Evolutionary conservation across 225 moss, liverwort and hornwort species (phyloP).

Genomic region (Sphagnum contortum): DNA sequence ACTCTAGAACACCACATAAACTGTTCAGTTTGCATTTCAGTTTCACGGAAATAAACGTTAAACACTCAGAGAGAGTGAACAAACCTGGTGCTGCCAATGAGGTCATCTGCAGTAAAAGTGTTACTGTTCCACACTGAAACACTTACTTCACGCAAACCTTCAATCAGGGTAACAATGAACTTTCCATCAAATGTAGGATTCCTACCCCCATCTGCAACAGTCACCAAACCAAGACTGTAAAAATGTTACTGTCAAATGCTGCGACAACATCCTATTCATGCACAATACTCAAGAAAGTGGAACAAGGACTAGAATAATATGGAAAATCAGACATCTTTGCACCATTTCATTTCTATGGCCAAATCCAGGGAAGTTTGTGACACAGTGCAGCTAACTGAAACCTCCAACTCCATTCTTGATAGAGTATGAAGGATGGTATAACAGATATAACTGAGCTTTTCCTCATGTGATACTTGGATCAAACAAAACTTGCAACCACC

Average conservation of each 20-base stretch:
- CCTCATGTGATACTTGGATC: too few relatives aligned
- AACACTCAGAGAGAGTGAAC: background rate
- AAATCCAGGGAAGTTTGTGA: background rate
- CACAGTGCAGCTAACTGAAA: too few relatives aligned
- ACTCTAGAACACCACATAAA: too few relatives aligned
- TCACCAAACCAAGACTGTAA: background rate
- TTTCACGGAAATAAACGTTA: background rate
- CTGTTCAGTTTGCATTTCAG: background rate
- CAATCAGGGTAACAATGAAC: conserved; percentile 64
- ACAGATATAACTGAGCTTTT: too few relatives aligned
- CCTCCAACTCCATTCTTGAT: too few relatives aligned
- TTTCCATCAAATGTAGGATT: conserved; percentile 80
- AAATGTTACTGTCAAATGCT: background rate
- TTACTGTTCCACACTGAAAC: conserved; percentile 86
- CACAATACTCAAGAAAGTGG: too few relatives aligned
- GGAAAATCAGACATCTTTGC: background rate
- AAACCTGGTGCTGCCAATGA: conserved; percentile 67
- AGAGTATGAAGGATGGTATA: too few relatives aligned
- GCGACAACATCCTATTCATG: background rate
- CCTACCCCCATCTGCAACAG: conserved; percentile 69
- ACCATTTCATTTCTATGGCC: background rate
- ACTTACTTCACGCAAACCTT: conserved; percentile 73
- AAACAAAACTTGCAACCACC: too few relatives aligned
- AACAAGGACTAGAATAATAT: too few relatives aligned
- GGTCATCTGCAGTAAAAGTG: conserved; percentile 58